Evolutionary conservation across 495 filamentous ascomycete genomes (phyloP).

Genomic region (Penicillium angulare): DNA sequence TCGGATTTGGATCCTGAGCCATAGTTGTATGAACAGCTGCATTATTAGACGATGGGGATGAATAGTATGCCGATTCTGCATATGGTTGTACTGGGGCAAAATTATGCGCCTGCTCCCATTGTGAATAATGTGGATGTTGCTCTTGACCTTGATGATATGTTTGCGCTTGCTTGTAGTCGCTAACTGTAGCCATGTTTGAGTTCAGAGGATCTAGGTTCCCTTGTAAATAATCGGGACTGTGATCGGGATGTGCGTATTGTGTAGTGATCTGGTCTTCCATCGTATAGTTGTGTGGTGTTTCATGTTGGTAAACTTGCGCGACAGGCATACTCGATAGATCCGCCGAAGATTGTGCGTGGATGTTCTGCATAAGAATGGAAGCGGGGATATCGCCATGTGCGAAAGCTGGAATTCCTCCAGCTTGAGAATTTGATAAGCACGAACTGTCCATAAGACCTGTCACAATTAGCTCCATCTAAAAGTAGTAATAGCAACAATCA

Average conservation of each 20-base stretch:
- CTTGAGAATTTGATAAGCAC: slow-evolving; percentile 7
- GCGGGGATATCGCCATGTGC: slow-evolving; percentile 9
- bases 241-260: not conserved
- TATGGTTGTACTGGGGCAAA: not conserved
- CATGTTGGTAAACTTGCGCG: not conserved
- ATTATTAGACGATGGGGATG: slow-evolving; percentile 3
- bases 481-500: not conserved
- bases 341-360: slow-evolving; percentile 1
- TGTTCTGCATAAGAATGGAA: slow-evolving; percentile 6
- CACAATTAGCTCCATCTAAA: not conserved
- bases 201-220: not conserved
- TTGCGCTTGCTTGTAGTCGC: not conserved
- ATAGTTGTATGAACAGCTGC: not conserved
- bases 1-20: not conserved
- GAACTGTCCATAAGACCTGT: slow-evolving; percentile 12
- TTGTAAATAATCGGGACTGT: not conserved
- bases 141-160: slow-evolving; percentile 3
- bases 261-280: not conserved
- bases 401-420: slow-evolving; percentile 9
- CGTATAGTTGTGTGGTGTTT: not conserved
- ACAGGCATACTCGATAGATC: not conserved
- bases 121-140: too few species aligned
- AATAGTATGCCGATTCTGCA: slow-evolving; percentile 8
- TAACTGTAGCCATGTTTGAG: not conserved
- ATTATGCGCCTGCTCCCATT: slow-evolving; percentile 6